Evolutionary conservation across 2,329 filamentous ascomycete genomes (phyloP).

Genomic region (Chalaropsis thielavioides): DNA sequence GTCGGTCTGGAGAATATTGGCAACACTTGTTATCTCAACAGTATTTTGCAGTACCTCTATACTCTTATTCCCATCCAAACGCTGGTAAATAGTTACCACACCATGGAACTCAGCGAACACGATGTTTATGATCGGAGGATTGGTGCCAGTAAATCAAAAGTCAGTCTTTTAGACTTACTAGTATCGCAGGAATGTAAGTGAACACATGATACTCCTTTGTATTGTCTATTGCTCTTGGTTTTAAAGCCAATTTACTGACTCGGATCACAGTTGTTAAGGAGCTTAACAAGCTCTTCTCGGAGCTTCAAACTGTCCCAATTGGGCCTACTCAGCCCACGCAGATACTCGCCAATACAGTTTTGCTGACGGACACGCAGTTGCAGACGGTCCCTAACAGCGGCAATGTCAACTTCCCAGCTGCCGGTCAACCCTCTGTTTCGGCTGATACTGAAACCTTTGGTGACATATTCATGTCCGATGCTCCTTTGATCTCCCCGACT

Average conservation of each 20-base stretch:
- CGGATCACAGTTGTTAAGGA: constrained; percentile 51
- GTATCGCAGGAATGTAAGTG: constrained; percentile 61
- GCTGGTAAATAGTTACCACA: constrained; percentile 62
- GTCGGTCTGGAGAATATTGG: constrained; percentile 86
- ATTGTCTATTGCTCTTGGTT: neutral
- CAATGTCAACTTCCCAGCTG: neutral
- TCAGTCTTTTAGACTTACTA: constrained; percentile 43
- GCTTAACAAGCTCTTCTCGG: constrained; percentile 53
- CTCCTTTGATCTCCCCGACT: neutral
- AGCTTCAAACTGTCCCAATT: constrained; percentile 49
- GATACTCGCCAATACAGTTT: constrained; percentile 64
- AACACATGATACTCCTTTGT: too few species aligned
- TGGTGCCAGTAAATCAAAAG: constrained; percentile 46
- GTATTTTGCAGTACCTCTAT: constrained; percentile 87
- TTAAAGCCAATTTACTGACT: neutral
- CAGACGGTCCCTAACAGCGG: constrained; percentile 6
- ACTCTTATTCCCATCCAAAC: constrained; percentile 70
- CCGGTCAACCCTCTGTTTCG: neutral
- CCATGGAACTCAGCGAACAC: constrained; percentile 53
- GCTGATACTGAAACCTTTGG: neutral
- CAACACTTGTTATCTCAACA: constrained; percentile 97
- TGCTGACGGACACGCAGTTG: constrained; percentile 36
- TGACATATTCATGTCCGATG: constrained; percentile 15
- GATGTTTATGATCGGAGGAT: constrained; percentile 54
- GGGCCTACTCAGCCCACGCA: constrained; percentile 55